Percentiles rank a stretch among this genome's conserved stretches.
These are phyloP conservation scores for Vitis cinerea DNA, from an alignment of 164 flowering plant genomes.

Conservation along the genomic window DNA sequence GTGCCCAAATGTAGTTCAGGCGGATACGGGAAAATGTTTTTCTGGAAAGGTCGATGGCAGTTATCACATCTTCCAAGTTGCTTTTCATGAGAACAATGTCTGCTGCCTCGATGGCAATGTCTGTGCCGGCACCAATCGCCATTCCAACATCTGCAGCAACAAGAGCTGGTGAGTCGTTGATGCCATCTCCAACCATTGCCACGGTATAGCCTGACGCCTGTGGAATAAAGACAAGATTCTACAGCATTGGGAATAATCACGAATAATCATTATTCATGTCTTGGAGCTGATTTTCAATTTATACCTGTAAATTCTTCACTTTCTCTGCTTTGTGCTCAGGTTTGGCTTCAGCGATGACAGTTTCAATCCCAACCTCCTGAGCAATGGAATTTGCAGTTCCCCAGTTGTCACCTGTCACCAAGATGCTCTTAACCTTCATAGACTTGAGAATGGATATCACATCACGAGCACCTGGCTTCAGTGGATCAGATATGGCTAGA, in stretches of 20 bases:
- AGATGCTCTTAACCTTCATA: conserved; percentile 65
- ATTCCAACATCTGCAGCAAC: conserved; percentile 84
- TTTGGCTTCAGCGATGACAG: conserved; percentile 78
- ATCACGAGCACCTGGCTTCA: conserved; percentile 73
- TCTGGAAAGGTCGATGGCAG: conserved; percentile 74
- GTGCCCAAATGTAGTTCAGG: conserved; percentile 74
- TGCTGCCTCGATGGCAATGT: conserved; percentile 85
- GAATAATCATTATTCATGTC: no score
- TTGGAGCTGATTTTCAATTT: no score
- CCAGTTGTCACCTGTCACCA: conserved; percentile 94
- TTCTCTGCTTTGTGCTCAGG: conserved; percentile 84
- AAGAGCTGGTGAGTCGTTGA: conserved; percentile 84
- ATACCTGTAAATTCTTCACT: conserved; percentile 78
- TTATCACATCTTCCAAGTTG: conserved; percentile 79
- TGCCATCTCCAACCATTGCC: conserved; percentile 91
- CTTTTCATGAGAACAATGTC: conserved; percentile 81
- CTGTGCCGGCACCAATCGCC: conserved; percentile 91
- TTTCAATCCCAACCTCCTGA: conserved; percentile 67
- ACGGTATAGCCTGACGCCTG: conserved; percentile 56
- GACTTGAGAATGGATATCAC: conserved; percentile 78
- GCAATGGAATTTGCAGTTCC: conserved; percentile 91
- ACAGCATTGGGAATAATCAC: not conserved
- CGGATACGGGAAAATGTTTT: conserved; percentile 64
- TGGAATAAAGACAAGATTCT: not conserved
- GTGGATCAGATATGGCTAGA: conserved; percentile 77